A percentile compares a stretch with the other conserved stretches of the same genome.
These are phyloP conservation scores for Xerocomellus chrysenteron DNA, from an alignment of 768 basidiomycete species.

Conservation along the genomic window DNA sequence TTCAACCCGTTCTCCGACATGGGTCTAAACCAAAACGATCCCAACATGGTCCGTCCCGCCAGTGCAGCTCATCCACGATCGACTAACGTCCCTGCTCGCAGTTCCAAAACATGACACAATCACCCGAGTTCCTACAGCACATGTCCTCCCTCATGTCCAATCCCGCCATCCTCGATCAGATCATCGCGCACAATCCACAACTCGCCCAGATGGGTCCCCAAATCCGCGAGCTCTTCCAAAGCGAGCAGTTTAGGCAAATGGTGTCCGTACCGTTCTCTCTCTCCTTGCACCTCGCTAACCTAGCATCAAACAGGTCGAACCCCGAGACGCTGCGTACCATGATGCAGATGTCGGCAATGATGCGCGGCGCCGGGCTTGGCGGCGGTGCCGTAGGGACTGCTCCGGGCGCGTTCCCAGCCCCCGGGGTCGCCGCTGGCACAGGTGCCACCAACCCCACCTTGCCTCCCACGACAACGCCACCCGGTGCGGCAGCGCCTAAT, in stretches of 20 bases:
- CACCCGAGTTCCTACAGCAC: conserved; percentile 80
- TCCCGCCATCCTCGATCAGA: conserved; percentile 84
- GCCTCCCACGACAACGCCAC: conserved; percentile 20
- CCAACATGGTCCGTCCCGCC: conserved; percentile 73
- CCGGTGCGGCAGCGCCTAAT: conserved; percentile 31
- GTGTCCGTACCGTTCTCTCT: conserved; percentile 45
- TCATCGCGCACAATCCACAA: conserved; percentile 81
- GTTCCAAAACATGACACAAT: conserved; percentile 85
- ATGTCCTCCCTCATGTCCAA: conserved; percentile 87
- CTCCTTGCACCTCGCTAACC: neutral
- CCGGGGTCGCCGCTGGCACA: conserved; percentile 39
- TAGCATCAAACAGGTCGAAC: conserved; percentile 53
- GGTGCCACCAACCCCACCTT: conserved; percentile 26
- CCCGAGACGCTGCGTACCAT: conserved; percentile 74
- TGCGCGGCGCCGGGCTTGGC: conserved; percentile 37
- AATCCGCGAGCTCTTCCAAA: conserved; percentile 75
- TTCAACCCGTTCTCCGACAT: conserved; percentile 91
- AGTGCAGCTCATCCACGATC: neutral
- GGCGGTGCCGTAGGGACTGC: conserved; percentile 24
- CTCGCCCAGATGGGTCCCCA: conserved; percentile 75
- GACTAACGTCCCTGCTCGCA: conserved; percentile 26
- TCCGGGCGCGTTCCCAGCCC: conserved; percentile 52
- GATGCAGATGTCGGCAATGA: conserved; percentile 63
- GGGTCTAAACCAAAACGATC: conserved; percentile 90
- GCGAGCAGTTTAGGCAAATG: conserved; percentile 71